A percentile compares a stretch with the other conserved stretches of the same genome.
Evolutionary conservation across 768 basidiomycete species (phyloP).

Genomic region (Nidularia pulvinata): DNA sequence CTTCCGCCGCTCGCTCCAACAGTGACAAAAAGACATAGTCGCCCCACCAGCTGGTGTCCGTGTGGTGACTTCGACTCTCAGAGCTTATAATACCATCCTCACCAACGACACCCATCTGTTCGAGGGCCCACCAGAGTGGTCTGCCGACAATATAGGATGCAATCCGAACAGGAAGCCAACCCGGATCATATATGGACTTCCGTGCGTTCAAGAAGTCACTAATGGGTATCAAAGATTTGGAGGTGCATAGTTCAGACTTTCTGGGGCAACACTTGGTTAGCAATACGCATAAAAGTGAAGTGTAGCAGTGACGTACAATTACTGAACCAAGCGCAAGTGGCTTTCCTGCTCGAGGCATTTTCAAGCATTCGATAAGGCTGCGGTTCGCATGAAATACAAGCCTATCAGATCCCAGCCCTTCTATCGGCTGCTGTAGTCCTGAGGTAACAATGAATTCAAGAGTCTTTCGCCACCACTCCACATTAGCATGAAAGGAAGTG

Average conservation of each 20-base stretch:
- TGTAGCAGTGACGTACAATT: conserved; percentile 53
- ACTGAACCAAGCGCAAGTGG: conserved; percentile 72
- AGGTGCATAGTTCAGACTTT: conserved; percentile 65
- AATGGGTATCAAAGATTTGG: conserved; percentile 42
- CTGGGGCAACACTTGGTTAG: conserved; percentile 33
- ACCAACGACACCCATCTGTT: conserved; percentile 72
- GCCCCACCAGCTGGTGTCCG: conserved; percentile 59
- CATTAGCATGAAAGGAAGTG: conserved; percentile 74
- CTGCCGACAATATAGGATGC: conserved; percentile 72
- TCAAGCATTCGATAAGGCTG: conserved; percentile 55
- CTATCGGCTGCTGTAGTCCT: conserved; percentile 44
- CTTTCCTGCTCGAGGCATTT: conserved; percentile 71
- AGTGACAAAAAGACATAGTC: conserved; percentile 71
- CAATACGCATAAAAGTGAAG: conserved; percentile 15
- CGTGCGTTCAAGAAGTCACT: conserved; percentile 54
- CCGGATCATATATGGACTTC: conserved; percentile 66
- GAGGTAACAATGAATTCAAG: conserved; percentile 59
- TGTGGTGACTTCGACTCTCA: conserved; percentile 18
- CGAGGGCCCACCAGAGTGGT: conserved; percentile 87
- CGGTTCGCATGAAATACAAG: conserved; percentile 61
- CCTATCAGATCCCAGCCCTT: conserved; percentile 30
- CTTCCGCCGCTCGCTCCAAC: conserved; percentile 67
- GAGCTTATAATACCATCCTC: conserved; percentile 48
- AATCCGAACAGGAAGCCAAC: conserved; percentile 70
- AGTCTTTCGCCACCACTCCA: conserved; percentile 86